phyloP scores from a whole-genome alignment of 495 filamentous ascomycete genomes.

The Pyrenula aspistea region DNA sequence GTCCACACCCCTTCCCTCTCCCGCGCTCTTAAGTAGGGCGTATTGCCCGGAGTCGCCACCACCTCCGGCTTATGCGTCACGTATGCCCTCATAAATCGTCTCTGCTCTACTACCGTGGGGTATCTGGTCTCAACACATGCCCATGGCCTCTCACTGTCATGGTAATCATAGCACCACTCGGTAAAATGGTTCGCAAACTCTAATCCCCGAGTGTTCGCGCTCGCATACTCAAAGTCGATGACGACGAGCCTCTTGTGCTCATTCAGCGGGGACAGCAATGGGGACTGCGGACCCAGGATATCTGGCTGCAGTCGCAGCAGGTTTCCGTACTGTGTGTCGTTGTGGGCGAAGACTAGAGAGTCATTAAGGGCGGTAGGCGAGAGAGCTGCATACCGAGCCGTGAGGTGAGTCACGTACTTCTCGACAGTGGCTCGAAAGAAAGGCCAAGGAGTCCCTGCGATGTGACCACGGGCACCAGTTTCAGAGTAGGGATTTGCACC shows the following conservation, averaged over 20 bases:
- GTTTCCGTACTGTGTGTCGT: conserved; percentile 99
- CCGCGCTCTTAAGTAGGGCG: conserved; percentile 9
- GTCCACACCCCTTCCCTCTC: conserved; percentile 20
- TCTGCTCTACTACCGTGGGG: conserved; percentile 71
- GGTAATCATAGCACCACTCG: conserved; percentile 98
- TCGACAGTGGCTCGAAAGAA: conserved; percentile 64
- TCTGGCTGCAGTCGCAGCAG: conserved; percentile 75
- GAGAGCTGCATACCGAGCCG: conserved; percentile 39
- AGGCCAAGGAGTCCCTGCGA: conserved; percentile 80
- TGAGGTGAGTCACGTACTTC: conserved; percentile 64
- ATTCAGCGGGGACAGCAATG: conserved; percentile 76
- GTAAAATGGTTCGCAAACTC: conserved; percentile 98
- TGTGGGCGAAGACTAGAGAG: conserved; percentile 86
- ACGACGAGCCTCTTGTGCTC: conserved; percentile 91
- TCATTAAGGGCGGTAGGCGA: conserved; percentile 52
- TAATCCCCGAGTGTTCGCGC: conserved; percentile 71
- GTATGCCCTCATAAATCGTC: conserved; percentile 74
- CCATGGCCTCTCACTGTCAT: conserved; percentile 51
- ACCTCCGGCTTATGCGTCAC: conserved; percentile 62
- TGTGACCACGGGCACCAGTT: conserved; percentile 32
- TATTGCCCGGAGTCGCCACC: conserved; percentile 26
- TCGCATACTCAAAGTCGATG: conserved; percentile 98
- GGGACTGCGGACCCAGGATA: conserved; percentile 69
- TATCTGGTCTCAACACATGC: conserved; percentile 56
- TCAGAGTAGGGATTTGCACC: neutral